These are phyloP conservation scores for Apiospora sp. DNA, from an alignment of 2,329 filamentous ascomycete genomes.

Conservation along the genomic window DNA sequence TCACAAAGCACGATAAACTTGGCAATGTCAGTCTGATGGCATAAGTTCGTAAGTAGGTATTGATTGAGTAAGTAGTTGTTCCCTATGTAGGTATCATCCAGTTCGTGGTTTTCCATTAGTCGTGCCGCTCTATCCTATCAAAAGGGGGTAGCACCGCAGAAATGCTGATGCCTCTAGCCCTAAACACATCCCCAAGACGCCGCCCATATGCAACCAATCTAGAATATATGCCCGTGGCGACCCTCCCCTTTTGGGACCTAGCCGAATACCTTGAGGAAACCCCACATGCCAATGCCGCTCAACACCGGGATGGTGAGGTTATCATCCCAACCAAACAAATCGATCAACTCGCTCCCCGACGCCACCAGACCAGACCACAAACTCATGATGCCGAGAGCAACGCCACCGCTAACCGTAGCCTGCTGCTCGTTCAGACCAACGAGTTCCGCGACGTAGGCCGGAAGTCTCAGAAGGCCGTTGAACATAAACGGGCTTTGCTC, in stretches of 20 bases:
- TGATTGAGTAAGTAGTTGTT: conserved; percentile 8
- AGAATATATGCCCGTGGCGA: conserved; percentile 17
- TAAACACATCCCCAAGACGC: background rate
- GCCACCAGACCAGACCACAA: conserved; percentile 89
- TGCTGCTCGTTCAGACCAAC: conserved; percentile 68
- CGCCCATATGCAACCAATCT: conserved; percentile 21
- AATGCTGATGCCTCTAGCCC: conserved; percentile 5
- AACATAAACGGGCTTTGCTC: conserved; percentile 81
- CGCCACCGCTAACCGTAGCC: conserved; percentile 70
- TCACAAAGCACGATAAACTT: background rate
- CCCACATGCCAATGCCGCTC: conserved; percentile 88
- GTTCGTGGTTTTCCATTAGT: conserved; percentile 6
- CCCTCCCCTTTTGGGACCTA: conserved; percentile 40
- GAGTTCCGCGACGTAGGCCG: conserved; percentile 61
- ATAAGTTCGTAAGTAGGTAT: background rate
- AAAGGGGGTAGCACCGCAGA: conserved; percentile 10
- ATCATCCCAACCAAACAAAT: conserved; percentile 95
- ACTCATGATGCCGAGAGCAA: conserved; percentile 83
- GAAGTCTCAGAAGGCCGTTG: conserved; percentile 77
- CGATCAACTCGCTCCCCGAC: conserved; percentile 87
- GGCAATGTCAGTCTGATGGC: background rate
- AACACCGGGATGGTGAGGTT: conserved; percentile 96
- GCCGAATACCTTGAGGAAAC: conserved; percentile 88
- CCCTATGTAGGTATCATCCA: conserved; percentile 4
- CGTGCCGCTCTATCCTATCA: conserved; percentile 13